A percentile compares a stretch with the other conserved stretches of the same genome.
Conservation (phyloP, 148 eudicot species). For the Amaranthus palmeri region DNA sequence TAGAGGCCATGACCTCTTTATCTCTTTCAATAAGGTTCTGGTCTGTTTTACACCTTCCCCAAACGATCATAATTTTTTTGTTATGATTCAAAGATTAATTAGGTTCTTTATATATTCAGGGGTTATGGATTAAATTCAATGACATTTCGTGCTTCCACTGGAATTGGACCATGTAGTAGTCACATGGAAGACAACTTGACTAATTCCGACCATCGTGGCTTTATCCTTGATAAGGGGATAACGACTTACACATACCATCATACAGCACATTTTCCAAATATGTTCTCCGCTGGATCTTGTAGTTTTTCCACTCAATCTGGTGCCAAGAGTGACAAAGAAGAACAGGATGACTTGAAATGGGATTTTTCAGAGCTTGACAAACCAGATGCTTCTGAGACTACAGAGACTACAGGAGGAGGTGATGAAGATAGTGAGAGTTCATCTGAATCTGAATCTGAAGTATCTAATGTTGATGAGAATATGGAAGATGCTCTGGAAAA, state of each 20-base stretch:
- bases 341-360: constrained; percentile 63
- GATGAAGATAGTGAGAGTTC: constrained; percentile 25
- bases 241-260: constrained; percentile 24
- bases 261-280: constrained; percentile 16
- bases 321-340: constrained; percentile 49
- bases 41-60: too few relatives aligned
- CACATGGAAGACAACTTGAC: constrained; percentile 27
- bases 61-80: too few relatives aligned
- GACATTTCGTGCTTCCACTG: constrained; percentile 37
- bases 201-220: constrained; percentile 17
- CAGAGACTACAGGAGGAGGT: constrained; percentile 12
- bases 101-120: constrained; percentile 5
- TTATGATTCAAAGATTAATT: too few relatives aligned
- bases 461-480: constrained; percentile 37
- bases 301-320: constrained; percentile 52
- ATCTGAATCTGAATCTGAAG: constrained; percentile 36
- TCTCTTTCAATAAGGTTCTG: too few relatives aligned
- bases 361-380: constrained; percentile 85
- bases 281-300: constrained; percentile 24
- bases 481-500: constrained; percentile 35
- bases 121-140: constrained; percentile 23
- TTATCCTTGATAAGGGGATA: constrained; percentile 19
- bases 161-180: constrained; percentile 30
- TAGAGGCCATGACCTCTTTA: too few relatives aligned
- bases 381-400: constrained; percentile 27